Conservation (phyloP, 2,329 filamentous ascomycete genomes). For the Sporothrix phasma region DNA sequence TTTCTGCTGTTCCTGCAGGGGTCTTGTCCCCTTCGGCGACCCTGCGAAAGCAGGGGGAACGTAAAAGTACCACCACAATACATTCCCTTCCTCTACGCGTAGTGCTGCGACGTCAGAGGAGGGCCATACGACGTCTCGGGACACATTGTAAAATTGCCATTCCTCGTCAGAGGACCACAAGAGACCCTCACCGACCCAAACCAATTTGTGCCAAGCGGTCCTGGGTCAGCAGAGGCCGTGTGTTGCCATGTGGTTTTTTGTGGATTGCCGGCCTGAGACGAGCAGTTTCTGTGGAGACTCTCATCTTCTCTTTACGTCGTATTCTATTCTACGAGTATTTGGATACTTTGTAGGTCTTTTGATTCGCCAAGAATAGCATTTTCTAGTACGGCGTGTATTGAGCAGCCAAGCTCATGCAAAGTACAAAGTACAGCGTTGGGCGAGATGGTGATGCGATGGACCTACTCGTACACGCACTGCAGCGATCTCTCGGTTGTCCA, state of each 20-base stretch:
- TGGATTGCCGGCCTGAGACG: not conserved
- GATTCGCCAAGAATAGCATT: too few relatives aligned
- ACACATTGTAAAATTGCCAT: too few relatives aligned
- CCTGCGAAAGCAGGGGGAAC: too few relatives aligned
- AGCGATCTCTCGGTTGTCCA: not conserved
- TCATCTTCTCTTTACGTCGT: not conserved
- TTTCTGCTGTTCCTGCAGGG: not conserved
- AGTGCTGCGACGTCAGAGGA: not conserved
- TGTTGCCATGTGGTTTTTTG: conserved; percentile 10
- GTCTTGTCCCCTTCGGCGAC: not conserved
- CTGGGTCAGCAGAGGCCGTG: not conserved
- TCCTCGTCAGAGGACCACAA: not conserved
- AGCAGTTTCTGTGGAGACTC: not conserved
- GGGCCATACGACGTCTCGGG: not conserved
- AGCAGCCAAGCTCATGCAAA: too few relatives aligned
- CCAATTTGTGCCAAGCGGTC: not conserved
- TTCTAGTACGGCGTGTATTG: too few relatives aligned
- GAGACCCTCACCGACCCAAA: not conserved
- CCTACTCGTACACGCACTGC: too few relatives aligned
- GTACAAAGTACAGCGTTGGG: too few relatives aligned
- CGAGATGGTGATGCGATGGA: too few relatives aligned
- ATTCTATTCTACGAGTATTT: not conserved
- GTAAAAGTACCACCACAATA: not conserved
- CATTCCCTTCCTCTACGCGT: not conserved
- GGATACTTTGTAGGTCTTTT: too few relatives aligned